Conservation (phyloP, 164 flowering plant species). For the Liriodendron chinense region DNA sequence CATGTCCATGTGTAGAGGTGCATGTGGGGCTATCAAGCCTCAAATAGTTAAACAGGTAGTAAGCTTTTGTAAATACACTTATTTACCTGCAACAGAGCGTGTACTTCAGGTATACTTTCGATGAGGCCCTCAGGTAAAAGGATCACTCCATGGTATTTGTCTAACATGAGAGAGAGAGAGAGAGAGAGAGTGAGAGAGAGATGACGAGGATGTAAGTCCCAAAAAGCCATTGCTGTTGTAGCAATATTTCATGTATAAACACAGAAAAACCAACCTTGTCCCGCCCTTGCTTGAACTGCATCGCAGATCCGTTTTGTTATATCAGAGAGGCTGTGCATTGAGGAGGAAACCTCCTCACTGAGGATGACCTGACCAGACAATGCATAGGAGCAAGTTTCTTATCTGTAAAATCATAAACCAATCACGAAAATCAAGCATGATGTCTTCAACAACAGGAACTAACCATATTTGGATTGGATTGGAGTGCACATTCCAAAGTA, state of each 20-base stretch:
- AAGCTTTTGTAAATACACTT: neutral
- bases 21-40: too few species aligned
- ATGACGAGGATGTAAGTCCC: neutral
- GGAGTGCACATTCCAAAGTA: conserved; percentile 25
- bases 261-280: conserved; percentile 13
- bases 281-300: conserved; percentile 28
- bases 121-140: conserved; percentile 24
- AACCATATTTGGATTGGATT: conserved; percentile 25
- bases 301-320: conserved; percentile 24
- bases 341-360: conserved; percentile 22
- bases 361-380: conserved; percentile 18
- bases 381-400: neutral
- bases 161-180: neutral
- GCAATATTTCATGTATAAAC: neutral
- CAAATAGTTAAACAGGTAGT: neutral
- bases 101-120: conserved; percentile 20
- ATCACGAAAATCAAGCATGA: neutral
- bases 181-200: too few species aligned
- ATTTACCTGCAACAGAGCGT: conserved; percentile 16
- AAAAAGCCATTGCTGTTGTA: neutral
- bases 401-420: neutral
- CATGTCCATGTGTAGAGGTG: too few species aligned
- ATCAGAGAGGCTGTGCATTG: conserved; percentile 25
- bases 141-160: conserved; percentile 21
- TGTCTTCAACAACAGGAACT: neutral